Base-by-base conservation (phyloP, 2,329 filamentous ascomycete genomes). In the Fusarium protoensiforme region DNA sequence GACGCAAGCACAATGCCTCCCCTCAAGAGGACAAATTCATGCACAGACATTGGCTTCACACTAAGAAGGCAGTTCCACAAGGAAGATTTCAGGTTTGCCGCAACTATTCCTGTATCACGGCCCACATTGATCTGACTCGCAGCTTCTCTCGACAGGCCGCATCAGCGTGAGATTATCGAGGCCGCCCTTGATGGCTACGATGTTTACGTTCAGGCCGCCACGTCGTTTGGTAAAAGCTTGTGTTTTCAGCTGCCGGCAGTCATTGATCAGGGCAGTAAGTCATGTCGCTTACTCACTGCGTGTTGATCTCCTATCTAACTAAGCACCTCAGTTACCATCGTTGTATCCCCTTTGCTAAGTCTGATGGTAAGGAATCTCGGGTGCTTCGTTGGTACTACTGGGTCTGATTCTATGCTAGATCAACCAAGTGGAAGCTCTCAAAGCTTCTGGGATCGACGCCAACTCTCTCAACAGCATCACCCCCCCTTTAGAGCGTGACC, bases 241-340 rank as follows among this genome's bases (percentile, higher is more conserved):
- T 98, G 96, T 84, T 98, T 96, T 80, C 95, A 98, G 81, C 87
- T 98, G 1, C 95, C 95, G 10, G 95, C 95, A 27, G 91, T 98
- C 35, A 92, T 98, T 65, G 93, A 96, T 78, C 90, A 92, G 81
- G 96, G 96, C 73, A 94, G 93, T 95, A 84, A 78, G 92, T 88
- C n/a, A 31, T 27, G 20, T 16, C 27, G 22, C 35, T 48, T 29
- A 48, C 51, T 51, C 27, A 29, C 35, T n/a, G 24, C 53, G 38
- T 61, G 27, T 64, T 53, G 31, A 38, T 27, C 33, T 35, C 60
- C 53, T 64, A 33, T 6, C 67, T 78, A 65, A 79, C 51, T 75
- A 68, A 64, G 66, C 24, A 46, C 57, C 22, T 62, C 69, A 94
- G 93, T 98, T 73, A 98, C 95, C 0, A 92, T 98, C 67, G 95